These are phyloP conservation scores for Lactifluus hygrophoroides DNA, from an alignment of 768 basidiomycete species.

Conservation along the genomic window DNA sequence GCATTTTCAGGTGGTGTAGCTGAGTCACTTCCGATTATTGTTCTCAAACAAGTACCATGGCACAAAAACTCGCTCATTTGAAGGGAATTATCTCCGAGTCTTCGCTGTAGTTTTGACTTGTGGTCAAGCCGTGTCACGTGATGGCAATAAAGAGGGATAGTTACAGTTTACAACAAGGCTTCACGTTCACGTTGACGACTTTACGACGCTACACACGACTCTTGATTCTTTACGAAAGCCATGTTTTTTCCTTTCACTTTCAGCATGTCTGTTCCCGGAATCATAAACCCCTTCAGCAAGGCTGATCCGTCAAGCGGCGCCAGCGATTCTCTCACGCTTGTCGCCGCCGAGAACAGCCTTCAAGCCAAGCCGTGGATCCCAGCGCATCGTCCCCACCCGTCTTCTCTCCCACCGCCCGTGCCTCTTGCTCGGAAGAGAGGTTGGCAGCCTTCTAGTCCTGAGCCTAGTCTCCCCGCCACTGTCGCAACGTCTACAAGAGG, in stretches of 20 bases:
- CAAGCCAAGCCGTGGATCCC: conserved; percentile 21
- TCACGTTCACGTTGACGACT: not conserved
- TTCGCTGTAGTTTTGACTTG: no score
- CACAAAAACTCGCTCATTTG: no score
- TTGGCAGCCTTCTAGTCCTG: conserved; percentile 59
- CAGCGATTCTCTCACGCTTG: conserved; percentile 14
- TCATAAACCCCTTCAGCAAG: conserved; percentile 52
- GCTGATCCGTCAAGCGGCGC: conserved; percentile 17
- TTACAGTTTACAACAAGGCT: not conserved
- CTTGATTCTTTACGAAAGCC: not conserved
- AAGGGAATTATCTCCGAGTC: no score
- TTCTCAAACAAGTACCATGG: no score
- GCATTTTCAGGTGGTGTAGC: no score
- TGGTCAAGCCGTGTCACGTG: conserved; percentile 11
- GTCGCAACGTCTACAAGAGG: conserved; percentile 49
- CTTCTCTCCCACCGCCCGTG: conserved; percentile 33
- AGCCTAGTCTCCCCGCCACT: conserved; percentile 44
- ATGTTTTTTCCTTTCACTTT: conserved; percentile 70
- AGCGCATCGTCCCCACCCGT: conserved; percentile 21
- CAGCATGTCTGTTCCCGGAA: conserved; percentile 52
- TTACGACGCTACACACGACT: not conserved
- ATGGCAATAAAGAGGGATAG: not conserved
- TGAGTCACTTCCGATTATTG: no score
- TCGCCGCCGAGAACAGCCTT: conserved; percentile 20
- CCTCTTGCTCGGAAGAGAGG: conserved; percentile 53